Percentiles rank a stretch among this genome's conserved stretches.
Conservation (phyloP, 192 early-diverging fungal species). For the Backusella circina region DNA sequence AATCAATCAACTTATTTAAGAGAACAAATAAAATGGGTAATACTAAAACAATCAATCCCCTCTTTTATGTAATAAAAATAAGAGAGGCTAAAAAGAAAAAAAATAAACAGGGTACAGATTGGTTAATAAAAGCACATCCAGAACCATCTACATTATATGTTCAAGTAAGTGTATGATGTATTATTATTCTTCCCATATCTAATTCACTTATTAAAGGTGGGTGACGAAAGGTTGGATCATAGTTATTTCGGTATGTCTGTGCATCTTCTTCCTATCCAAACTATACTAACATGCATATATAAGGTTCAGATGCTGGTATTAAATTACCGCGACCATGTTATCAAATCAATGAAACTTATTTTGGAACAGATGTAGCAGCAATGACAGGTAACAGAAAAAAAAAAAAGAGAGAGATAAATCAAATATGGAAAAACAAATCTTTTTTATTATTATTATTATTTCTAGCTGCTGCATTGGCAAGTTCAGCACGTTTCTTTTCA, state of each 20-base stretch:
- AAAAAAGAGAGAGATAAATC: not conserved
- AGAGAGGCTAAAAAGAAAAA: not conserved
- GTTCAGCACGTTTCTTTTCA: slow-evolving; percentile 42
- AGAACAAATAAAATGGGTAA: slow-evolving; percentile 50
- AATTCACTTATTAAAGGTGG: slow-evolving; percentile 28
- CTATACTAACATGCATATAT: not conserved
- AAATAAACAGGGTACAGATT: slow-evolving; percentile 50
- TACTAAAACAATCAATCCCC: slow-evolving; percentile 13
- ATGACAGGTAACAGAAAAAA: slow-evolving; percentile 15
- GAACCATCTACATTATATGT: slow-evolving; percentile 45
- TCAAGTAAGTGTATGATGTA: slow-evolving; percentile 26
- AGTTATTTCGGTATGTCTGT: slow-evolving; percentile 48
- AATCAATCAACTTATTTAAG: slow-evolving; percentile 39
- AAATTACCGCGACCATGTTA: slow-evolving; percentile 44
- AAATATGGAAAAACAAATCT: not conserved
- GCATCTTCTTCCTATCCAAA: not conserved
- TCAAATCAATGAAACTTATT: slow-evolving; percentile 34
- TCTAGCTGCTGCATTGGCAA: slow-evolving; percentile 48
- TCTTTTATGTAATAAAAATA: not conserved
- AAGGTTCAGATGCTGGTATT: slow-evolving; percentile 34
- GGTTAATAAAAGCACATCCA: slow-evolving; percentile 57
- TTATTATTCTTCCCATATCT: not conserved
- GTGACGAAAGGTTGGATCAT: slow-evolving; percentile 41
- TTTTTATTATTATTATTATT: too few species aligned
- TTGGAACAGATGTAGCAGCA: slow-evolving; percentile 50